A percentile compares a stretch with the other conserved stretches of the same genome.
phyloP scores from a whole-genome alignment of 768 basidiomycete genomes.

The Russula ochroleuca region DNA sequence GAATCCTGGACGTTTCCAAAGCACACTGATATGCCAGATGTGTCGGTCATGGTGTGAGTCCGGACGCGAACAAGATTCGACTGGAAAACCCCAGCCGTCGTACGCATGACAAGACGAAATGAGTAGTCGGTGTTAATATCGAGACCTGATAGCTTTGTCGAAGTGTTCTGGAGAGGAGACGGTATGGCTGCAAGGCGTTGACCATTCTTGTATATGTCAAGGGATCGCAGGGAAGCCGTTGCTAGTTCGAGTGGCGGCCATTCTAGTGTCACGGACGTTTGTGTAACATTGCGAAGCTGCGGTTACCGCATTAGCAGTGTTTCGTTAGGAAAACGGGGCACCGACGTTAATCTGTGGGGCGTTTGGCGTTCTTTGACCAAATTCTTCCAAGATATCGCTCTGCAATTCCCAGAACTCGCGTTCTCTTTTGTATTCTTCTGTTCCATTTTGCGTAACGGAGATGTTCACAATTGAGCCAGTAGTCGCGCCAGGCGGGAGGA shows the following conservation, averaged over 20 bases:
- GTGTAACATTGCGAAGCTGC: slow-evolving; percentile 88
- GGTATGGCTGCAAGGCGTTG: slow-evolving; percentile 85
- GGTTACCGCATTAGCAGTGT: not conserved
- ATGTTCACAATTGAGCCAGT: slow-evolving; percentile 98
- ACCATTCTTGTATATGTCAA: slow-evolving; percentile 91
- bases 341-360: slow-evolving; percentile 70
- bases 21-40: slow-evolving; percentile 90
- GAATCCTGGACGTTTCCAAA: slow-evolving; percentile 86
- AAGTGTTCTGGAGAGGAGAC: slow-evolving; percentile 75
- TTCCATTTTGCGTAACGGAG: slow-evolving; percentile 81
- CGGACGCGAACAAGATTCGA: slow-evolving; percentile 78
- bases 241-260: slow-evolving; percentile 88
- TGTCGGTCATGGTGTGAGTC: slow-evolving; percentile 94
- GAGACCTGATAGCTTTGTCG: slow-evolving; percentile 81
- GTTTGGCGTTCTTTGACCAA: slow-evolving; percentile 62
- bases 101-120: slow-evolving; percentile 92
- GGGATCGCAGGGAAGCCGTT: slow-evolving; percentile 75
- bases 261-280: slow-evolving; percentile 95
- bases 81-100: slow-evolving; percentile 85
- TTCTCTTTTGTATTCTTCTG: slow-evolving; percentile 80
- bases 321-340: slow-evolving; percentile 7
- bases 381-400: slow-evolving; percentile 68
- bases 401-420: slow-evolving; percentile 83
- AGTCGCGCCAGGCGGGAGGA: slow-evolving; percentile 87
- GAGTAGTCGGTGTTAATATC: slow-evolving; percentile 81